Percentiles rank a stretch among this genome's conserved stretches.
Conservation (phyloP, 768 basidiomycete species). For the Tricholoma saponaceum region DNA sequence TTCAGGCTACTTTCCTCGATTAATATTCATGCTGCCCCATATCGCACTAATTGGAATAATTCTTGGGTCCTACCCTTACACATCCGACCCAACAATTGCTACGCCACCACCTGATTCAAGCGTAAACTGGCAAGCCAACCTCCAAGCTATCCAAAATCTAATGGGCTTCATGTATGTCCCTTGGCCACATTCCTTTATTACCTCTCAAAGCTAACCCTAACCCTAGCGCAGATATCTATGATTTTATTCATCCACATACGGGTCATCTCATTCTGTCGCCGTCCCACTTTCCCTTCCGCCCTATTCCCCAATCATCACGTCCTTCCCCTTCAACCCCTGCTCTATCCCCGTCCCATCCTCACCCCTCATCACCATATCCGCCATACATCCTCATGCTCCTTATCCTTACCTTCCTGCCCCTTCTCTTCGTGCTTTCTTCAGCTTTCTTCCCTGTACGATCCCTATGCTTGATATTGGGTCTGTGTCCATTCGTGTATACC, state of each 20-base stretch:
- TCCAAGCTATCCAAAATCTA: slow-evolving; percentile 88
- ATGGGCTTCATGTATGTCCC: slow-evolving; percentile 77
- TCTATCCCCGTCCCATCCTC: slow-evolving; percentile 1
- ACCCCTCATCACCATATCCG: slow-evolving; percentile 43
- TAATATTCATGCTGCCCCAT: slow-evolving; percentile 70
- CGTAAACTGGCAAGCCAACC: slow-evolving; percentile 80
- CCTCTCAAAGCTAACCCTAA: background rate
- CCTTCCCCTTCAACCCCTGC: slow-evolving; percentile 21
- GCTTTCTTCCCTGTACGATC: slow-evolving; percentile 45
- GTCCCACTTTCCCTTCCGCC: slow-evolving; percentile 34
- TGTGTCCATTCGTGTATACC: slow-evolving; percentile 9
- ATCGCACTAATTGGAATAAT: slow-evolving; percentile 57
- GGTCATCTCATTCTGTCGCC: slow-evolving; percentile 48
- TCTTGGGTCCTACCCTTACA: slow-evolving; percentile 58
- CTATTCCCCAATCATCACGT: slow-evolving; percentile 29
- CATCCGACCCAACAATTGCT: slow-evolving; percentile 15
- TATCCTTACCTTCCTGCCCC: slow-evolving; percentile 44
- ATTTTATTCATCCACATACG: slow-evolving; percentile 46
- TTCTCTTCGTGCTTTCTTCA: slow-evolving; percentile 42
- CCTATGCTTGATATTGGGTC: slow-evolving; percentile 36
- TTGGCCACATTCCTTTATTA: background rate
- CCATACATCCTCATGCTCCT: slow-evolving; percentile 48
- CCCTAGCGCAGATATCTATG: slow-evolving; percentile 58
- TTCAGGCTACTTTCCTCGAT: slow-evolving; percentile 75
- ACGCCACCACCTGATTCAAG: slow-evolving; percentile 43